Conservation (phyloP, 2,329 filamentous ascomycete genomes). For the Lasiodiplodia sp. region DNA sequence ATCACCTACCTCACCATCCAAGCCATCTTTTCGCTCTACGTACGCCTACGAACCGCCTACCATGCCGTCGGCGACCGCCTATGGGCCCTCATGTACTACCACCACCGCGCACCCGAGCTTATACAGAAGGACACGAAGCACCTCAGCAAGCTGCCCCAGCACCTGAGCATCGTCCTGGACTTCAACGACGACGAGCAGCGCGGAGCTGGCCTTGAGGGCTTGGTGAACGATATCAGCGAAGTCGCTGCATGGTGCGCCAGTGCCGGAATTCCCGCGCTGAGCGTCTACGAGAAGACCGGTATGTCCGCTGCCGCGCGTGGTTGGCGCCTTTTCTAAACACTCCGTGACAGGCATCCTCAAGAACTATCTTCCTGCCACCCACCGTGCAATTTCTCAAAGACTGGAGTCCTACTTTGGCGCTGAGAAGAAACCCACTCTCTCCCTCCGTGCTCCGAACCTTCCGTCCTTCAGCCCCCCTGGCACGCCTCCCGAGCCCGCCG, state of each 20-base stretch:
- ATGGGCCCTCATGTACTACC: constrained; percentile 86
- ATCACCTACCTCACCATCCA: constrained; percentile 76
- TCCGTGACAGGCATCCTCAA: constrained; percentile 76
- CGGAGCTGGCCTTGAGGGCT: constrained; percentile 75
- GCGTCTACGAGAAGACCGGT: constrained; percentile 93
- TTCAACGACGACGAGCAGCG: constrained; percentile 70
- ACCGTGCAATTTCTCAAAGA: constrained; percentile 79
- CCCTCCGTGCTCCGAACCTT: constrained; percentile 74
- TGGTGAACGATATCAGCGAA: constrained; percentile 91
- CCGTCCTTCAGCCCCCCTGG: constrained; percentile 62
- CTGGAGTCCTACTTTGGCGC: constrained; percentile 87
- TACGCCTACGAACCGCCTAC: constrained; percentile 80
- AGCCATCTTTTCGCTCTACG: constrained; percentile 85
- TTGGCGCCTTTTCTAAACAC: not conserved
- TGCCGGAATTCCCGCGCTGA: constrained; percentile 84
- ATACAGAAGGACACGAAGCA: constrained; percentile 85
- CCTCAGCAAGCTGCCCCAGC: constrained; percentile 77
- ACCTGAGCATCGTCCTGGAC: constrained; percentile 85
- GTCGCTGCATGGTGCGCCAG: constrained; percentile 92
- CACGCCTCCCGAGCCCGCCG: constrained; percentile 48
- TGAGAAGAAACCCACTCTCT: constrained; percentile 70
- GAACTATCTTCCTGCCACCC: constrained; percentile 83
- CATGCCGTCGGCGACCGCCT: constrained; percentile 79
- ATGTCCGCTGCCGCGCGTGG: constrained; percentile 40
- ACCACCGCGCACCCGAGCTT: constrained; percentile 92